Evolutionary conservation across 352 stramenopile species (phyloP), one percentile per base, ranked within the genome.

Genomic region (Pythium sp.): DNA sequence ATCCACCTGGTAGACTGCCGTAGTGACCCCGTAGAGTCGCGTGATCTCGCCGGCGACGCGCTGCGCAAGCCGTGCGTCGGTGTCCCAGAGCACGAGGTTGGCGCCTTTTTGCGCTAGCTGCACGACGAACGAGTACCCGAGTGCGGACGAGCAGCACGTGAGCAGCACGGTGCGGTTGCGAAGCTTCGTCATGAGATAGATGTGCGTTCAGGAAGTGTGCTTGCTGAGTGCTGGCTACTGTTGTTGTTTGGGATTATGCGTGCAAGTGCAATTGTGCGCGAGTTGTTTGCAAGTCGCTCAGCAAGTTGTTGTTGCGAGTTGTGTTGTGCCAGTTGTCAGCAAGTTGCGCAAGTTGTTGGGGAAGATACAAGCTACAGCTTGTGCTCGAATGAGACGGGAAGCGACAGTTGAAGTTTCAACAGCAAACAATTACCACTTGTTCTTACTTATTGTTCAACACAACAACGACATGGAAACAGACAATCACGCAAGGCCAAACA

Each of bases 31-130:
- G 43, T 69, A 72, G 41, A 58, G 54, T 18, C 56, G 61, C n/a
- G 24, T 55, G 61, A 72, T 59, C 53, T 72, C 67, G 26, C 18
- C 60, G 8, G 54, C 67, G 3, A 72, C 61, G 6, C 67, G 67
- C 55, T 72, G 30, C 30, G 62, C 62, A 56, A 55, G 55, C 2
- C 47, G 62, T n/a, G 32, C 5, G 30, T 69, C 55, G 34, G 7
- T 41, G 55, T 69, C 62, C 67, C 67, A 72, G 55, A 72, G 67
- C 34, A 65, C 62, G 24, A 72, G 62, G n/a, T 62, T 65, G 14
- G 67, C 55, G 6, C 67, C 67, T 22, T 62, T 60, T 15, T 66
- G 43, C 22, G 67, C 67, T 2, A 72, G 14, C 8, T 72, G 67
- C 24, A 72, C 62, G 0, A 62, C 67, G 14, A 72, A 61, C 46